Evolutionary conservation across 2,329 filamentous ascomycete species (phyloP).

Genomic region (Davidsoniella virescens): DNA sequence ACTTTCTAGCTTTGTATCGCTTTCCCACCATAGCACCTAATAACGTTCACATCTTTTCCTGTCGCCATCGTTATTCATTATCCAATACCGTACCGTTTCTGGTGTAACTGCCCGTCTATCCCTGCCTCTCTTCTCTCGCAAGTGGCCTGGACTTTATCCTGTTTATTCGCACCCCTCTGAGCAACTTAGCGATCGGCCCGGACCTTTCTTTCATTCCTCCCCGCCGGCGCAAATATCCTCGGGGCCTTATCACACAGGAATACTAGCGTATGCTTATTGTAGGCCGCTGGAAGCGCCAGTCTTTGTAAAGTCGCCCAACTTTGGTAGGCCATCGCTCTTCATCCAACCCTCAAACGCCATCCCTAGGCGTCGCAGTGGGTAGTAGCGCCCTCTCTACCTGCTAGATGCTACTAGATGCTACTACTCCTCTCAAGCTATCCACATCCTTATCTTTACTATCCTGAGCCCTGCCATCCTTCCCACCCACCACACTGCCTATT

Average conservation of each 20-base stretch:
- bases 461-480: neutral
- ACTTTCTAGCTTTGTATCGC: neutral
- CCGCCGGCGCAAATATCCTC: too few species aligned
- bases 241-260: too few species aligned
- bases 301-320: neutral
- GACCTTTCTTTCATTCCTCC: too few species aligned
- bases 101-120: neutral
- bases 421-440: neutral
- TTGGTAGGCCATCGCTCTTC: neutral
- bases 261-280: too few species aligned
- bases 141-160: neutral
- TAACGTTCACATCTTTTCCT: neutral
- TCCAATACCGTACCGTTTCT: neutral
- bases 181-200: too few species aligned
- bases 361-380: too few species aligned
- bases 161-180: too few species aligned
- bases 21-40: neutral
- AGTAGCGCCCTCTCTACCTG: neutral
- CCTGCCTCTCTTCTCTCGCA: neutral
- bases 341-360: neutral
- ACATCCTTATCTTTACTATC: slow-evolving; percentile 1
- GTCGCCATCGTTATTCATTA: neutral
- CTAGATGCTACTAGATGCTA: neutral
- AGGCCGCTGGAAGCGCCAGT: slow-evolving; percentile 1
- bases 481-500: slow-evolving; percentile 5